Evolutionary conservation across 331 rosid genomes (phyloP).

Genomic region (Acacia concinna): DNA sequence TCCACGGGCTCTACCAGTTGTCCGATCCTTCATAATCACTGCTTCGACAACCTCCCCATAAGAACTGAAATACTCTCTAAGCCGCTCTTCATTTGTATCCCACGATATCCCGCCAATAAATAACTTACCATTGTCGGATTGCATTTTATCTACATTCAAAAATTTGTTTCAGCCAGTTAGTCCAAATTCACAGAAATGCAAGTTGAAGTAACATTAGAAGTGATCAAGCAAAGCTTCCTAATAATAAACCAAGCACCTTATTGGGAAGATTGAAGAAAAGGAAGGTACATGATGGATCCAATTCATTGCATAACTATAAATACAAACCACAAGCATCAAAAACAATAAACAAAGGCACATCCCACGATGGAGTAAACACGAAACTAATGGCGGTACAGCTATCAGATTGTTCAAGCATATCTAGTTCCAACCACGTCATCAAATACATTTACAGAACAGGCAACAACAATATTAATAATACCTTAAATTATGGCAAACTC

Average conservation of each 20-base stretch:
- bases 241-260: not conserved
- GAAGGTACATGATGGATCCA: constrained; percentile 47
- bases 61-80: constrained; percentile 80
- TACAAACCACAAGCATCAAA: constrained; percentile 14
- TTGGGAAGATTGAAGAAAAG: constrained; percentile 14
- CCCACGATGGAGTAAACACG: constrained; percentile 16
- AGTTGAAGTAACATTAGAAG: constrained; percentile 35
- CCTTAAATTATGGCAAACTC: constrained; percentile 54
- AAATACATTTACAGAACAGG: constrained; percentile 40
- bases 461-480: constrained; percentile 39
- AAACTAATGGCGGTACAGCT: constrained; percentile 31
- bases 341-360: constrained; percentile 21
- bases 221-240: constrained; percentile 18
- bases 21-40: constrained; percentile 96
- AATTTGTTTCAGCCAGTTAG: constrained; percentile 34
- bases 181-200: constrained; percentile 47
- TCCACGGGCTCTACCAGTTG: constrained; percentile 94
- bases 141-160: constrained; percentile 81
- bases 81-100: constrained; percentile 98
- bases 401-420: constrained; percentile 30
- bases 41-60: constrained; percentile 93
- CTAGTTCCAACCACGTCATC: constrained; percentile 24
- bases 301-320: constrained; percentile 23
- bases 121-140: constrained; percentile 91
- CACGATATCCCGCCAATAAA: constrained; percentile 97